A percentile compares a stretch with the other conserved stretches of the same genome.
Evolutionary conservation across 2,329 filamentous ascomycete genomes (phyloP).

Genomic region (Boeremia lycopersici): DNA sequence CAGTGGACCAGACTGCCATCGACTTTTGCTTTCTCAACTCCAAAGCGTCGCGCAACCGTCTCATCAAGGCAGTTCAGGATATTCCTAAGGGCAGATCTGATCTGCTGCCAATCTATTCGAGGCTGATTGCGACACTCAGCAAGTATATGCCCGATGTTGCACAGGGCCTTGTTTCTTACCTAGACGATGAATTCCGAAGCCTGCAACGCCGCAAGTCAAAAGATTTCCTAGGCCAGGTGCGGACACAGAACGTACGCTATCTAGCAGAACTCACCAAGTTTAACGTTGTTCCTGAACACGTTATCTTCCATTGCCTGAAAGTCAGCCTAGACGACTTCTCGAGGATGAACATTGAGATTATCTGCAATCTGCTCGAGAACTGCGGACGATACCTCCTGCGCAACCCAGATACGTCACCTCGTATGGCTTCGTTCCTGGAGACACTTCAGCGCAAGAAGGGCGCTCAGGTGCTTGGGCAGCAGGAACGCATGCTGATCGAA

Average conservation of each 20-base stretch:
- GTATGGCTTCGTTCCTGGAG: slow-evolving; percentile 93
- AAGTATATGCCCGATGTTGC: slow-evolving; percentile 95
- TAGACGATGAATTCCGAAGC: slow-evolving; percentile 96
- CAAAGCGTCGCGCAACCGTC: slow-evolving; percentile 92
- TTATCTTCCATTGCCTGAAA: slow-evolving; percentile 98
- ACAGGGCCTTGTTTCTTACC: slow-evolving; percentile 85
- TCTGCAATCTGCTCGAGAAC: slow-evolving; percentile 93
- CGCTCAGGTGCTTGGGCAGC: slow-evolving; percentile 91
- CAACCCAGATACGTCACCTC: slow-evolving; percentile 88
- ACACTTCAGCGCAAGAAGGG: slow-evolving; percentile 95
- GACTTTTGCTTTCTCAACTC: slow-evolving; percentile 99
- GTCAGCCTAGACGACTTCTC: slow-evolving; percentile 98
- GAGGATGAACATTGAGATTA: slow-evolving; percentile 98
- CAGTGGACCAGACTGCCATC: slow-evolving; percentile 88
- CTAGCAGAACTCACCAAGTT: slow-evolving; percentile 97
- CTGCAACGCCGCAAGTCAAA: slow-evolving; percentile 96
- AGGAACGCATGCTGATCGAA: slow-evolving; percentile 97
- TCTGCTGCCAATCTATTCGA: slow-evolving; percentile 87
- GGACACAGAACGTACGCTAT: slow-evolving; percentile 95
- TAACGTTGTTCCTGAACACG: slow-evolving; percentile 95
- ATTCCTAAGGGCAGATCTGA: slow-evolving; percentile 94
- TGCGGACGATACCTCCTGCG: slow-evolving; percentile 93
- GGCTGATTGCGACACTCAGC: slow-evolving; percentile 88
- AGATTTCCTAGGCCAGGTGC: slow-evolving; percentile 92
- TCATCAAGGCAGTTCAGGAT: slow-evolving; percentile 91